Conservation (phyloP, 495 filamentous ascomycete genomes). For the Clavariopsis aquatica region DNA sequence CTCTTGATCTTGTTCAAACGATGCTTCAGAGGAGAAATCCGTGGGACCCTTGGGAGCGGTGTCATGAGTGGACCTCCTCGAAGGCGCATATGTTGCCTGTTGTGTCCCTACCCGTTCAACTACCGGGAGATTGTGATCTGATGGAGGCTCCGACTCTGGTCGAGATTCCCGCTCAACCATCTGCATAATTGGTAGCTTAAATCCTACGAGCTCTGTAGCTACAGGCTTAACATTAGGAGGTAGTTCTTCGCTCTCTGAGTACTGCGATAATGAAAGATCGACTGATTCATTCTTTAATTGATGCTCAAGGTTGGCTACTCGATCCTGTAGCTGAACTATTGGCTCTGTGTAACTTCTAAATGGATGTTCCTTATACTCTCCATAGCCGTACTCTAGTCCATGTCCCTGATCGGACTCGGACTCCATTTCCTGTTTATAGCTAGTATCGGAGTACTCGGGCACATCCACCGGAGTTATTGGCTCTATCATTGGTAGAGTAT, state of each 20-base stretch:
- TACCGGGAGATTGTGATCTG: neutral
- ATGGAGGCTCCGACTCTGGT: neutral
- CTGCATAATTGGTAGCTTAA: conserved; percentile 4
- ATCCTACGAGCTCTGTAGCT: conserved; percentile 8
- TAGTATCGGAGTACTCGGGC: conserved; percentile 11
- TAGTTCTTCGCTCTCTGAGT: neutral
- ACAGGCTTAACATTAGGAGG: conserved; percentile 1
- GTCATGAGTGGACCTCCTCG: neutral
- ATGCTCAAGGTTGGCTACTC: conserved; percentile 14
- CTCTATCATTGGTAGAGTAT: conserved; percentile 21
- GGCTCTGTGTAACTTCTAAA: conserved; percentile 13
- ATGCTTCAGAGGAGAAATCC: neutral
- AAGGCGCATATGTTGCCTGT: neutral
- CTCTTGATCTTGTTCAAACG: conserved; percentile 7
- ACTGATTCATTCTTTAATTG: neutral
- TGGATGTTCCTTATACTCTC: conserved; percentile 8
- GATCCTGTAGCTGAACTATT: conserved; percentile 14
- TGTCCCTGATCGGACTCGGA: neutral
- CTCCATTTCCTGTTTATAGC: no score
- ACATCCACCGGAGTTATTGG: neutral
- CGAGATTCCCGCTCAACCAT: neutral
- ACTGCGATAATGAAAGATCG: neutral
- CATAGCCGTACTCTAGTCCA: neutral
- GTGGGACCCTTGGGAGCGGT: neutral
- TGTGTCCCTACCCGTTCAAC: neutral